Base-by-base conservation (phyloP, 2,329 filamentous ascomycete species). In the Sporothrix euskadiensis region DNA sequence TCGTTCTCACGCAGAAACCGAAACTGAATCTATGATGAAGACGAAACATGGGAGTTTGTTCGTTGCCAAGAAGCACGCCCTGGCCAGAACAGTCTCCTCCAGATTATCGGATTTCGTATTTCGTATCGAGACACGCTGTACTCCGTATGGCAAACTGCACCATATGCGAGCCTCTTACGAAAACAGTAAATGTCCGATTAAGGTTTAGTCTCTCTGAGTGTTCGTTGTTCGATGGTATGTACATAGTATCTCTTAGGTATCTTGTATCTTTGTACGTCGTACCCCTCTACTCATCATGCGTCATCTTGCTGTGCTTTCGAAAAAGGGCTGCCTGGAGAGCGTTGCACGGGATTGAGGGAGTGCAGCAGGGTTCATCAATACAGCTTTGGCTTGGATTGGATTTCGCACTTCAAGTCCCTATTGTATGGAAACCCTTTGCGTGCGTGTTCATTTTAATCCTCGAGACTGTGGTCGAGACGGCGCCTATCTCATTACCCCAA, bases 311-410 rank as follows among this genome's bases (percentile, higher is more conserved):
- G 44, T 52, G 44, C 22, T 68, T 68, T 12, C 1, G 30, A 35
- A 49, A 68, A 68, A 32, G 26, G 30, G 65, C 44, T 68, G 65
- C 65, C 65, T 68, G 65, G 65, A 68, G 65, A 52, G 52, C 65
- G 30, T 68, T 68, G 44, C 30, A 49, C 44, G 47, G 52, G 12
- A 22, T 10, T 41, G 32, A 63, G 32, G 35, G 9, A 59, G 30
- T 35, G 35, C 57, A 12, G 32, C 57, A 63, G 30, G 57, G 30
- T 41, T n/a, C 35, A 22, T n/a, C 35, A 22, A 41, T 3, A 14
- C 52, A 56, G 2, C 4, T 56, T 56, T 56, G n/a, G 22, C 2
- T 16, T 12, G 5, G n/a, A 26, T 19, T 26, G 16, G 49, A 5
- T 6, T 22, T 5, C 35, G 7, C 39, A 26, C 39, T 9, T 26